A percentile compares a stretch with the other conserved stretches of the same genome.
These are phyloP conservation scores for Jatropha multifida DNA, from an alignment of 441 rosid genomes.

Conservation along the genomic window DNA sequence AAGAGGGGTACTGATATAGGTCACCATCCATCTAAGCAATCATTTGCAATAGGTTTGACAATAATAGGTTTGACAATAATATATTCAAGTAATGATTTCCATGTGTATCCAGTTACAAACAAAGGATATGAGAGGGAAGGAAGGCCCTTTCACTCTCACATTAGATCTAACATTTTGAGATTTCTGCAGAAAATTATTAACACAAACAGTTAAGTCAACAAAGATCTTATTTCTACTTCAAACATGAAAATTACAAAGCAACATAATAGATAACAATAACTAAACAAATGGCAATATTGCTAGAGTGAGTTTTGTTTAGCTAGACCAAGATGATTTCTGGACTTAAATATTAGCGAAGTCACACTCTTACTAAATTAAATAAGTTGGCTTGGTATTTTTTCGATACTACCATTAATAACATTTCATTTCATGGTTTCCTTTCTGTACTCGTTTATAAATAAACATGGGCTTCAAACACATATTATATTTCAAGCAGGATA, in stretches of 20 bases:
- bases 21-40: slow-evolving; percentile 4
- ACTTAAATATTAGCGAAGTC: neutral
- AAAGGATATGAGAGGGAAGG: neutral
- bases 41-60: neutral
- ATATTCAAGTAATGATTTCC: neutral
- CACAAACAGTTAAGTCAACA: neutral
- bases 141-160: neutral
- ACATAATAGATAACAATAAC: neutral
- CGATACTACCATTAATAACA: neutral
- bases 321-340: neutral
- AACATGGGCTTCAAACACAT: too few relatives aligned
- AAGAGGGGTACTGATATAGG: neutral
- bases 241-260: neutral
- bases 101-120: neutral
- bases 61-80: neutral
- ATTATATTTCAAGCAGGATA: too few relatives aligned
- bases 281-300: neutral
- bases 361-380: neutral
- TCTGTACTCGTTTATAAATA: neutral
- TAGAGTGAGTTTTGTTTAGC: neutral
- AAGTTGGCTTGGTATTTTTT: neutral
- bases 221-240: neutral
- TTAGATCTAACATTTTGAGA: neutral
- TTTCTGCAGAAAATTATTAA: neutral
- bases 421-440: neutral